Evolutionary conservation across 2,329 filamentous ascomycete species (phyloP).

Genomic region (Lasiodiplodia sp.): DNA sequence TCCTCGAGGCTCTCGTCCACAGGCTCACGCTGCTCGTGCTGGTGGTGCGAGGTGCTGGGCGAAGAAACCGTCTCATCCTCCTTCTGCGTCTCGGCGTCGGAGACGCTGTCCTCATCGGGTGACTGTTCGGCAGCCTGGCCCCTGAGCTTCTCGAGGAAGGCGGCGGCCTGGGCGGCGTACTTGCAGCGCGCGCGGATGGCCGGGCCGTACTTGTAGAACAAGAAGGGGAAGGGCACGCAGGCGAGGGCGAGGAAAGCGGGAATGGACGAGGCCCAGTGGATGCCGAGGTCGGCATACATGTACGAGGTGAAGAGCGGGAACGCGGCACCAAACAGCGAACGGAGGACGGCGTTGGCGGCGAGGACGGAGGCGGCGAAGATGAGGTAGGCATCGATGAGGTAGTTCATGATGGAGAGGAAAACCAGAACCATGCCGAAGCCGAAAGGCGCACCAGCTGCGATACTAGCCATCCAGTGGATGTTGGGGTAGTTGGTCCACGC

Average conservation of each 20-base stretch:
- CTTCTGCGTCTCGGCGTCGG: slow-evolving; percentile 9
- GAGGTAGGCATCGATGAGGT: slow-evolving; percentile 70
- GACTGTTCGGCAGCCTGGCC: not conserved
- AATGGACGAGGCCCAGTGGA: slow-evolving; percentile 32
- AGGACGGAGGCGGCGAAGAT: slow-evolving; percentile 47
- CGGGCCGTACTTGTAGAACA: slow-evolving; percentile 72
- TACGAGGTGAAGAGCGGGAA: slow-evolving; percentile 47
- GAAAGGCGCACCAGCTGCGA: slow-evolving; percentile 57
- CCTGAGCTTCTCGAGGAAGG: slow-evolving; percentile 53
- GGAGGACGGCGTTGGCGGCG: slow-evolving; percentile 54
- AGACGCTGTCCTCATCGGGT: slow-evolving; percentile 37
- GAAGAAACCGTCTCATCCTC: not conserved
- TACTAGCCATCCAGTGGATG: slow-evolving; percentile 63
- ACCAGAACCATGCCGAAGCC: slow-evolving; percentile 49
- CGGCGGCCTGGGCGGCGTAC: slow-evolving; percentile 68
- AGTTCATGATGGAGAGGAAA: slow-evolving; percentile 63
- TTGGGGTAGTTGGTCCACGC: slow-evolving; percentile 67
- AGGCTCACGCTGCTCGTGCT: slow-evolving; percentile 12
- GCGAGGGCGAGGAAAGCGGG: slow-evolving; percentile 33
- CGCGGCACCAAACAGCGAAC: slow-evolving; percentile 55
- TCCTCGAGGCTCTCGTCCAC: slow-evolving; percentile 33
- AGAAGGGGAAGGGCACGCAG: slow-evolving; percentile 56
- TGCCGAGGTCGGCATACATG: slow-evolving; percentile 32
- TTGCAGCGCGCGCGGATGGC: slow-evolving; percentile 67
- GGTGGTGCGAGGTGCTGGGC: not conserved